phyloP scores from a whole-genome alignment of 345 rosid genomes.

The Carallia brachiata region DNA sequence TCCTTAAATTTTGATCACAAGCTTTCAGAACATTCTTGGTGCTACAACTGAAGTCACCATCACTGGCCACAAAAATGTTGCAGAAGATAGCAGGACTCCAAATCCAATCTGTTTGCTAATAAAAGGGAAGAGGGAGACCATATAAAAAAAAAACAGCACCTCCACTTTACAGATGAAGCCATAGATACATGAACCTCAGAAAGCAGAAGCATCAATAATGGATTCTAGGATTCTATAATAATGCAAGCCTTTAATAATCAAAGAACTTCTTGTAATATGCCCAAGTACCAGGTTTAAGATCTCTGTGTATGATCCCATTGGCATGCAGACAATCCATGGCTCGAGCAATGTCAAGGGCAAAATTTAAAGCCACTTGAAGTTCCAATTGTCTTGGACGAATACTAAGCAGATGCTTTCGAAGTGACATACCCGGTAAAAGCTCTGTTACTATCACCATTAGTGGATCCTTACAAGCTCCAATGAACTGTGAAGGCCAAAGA shows the following conservation, averaged over 20 bases:
- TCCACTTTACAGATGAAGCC: no score
- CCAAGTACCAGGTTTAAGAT: constrained; percentile 81
- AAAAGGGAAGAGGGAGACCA: background rate
- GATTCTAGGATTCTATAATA: background rate
- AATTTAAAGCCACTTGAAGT: constrained; percentile 55
- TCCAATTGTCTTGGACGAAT: constrained; percentile 66
- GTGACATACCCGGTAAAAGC: constrained; percentile 92
- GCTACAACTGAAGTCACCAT: no score
- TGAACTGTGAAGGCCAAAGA: constrained; percentile 47
- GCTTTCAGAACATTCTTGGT: no score
- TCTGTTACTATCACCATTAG: constrained; percentile 91
- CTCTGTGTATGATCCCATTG: constrained; percentile 94
- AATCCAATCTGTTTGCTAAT: background rate
- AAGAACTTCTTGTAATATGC: background rate
- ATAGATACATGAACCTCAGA: no score
- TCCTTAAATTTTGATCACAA: no score
- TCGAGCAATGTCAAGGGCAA: constrained; percentile 80
- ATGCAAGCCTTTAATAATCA: background rate
- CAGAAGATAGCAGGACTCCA: background rate
- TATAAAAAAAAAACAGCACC: background rate
- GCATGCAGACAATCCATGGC: constrained; percentile 97
- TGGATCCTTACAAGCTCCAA: constrained; percentile 94
- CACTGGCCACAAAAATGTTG: background rate
- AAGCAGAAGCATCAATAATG: background rate
- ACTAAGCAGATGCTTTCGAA: constrained; percentile 63